phyloP scores from a whole-genome alignment of 176 grass and related monocot genomes.

The Zizania latifolia region DNA sequence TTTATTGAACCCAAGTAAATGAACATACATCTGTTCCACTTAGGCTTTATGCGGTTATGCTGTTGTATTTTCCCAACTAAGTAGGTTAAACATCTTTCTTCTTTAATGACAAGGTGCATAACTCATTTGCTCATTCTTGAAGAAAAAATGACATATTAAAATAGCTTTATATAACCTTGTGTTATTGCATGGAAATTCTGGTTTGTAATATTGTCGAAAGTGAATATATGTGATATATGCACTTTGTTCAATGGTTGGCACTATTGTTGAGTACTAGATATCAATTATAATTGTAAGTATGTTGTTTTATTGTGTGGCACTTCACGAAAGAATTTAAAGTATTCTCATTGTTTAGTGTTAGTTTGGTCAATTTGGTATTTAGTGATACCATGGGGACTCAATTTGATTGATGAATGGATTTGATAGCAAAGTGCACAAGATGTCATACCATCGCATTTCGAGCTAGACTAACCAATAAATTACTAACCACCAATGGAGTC shows the following conservation, averaged over 20 bases:
- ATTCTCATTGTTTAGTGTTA: background rate
- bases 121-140: background rate
- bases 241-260: background rate
- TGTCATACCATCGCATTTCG: background rate
- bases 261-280: background rate
- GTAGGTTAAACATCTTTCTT: background rate
- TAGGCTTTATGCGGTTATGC: background rate
- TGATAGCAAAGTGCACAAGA: background rate
- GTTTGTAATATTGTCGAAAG: background rate
- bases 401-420: background rate
- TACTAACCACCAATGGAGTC: background rate
- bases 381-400: background rate
- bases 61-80: background rate
- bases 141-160: background rate
- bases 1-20: background rate
- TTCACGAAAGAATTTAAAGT: background rate
- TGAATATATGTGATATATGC: background rate
- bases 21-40: background rate
- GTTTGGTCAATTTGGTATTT: background rate
- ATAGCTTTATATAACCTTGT: background rate
- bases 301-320: background rate
- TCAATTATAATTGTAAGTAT: background rate
- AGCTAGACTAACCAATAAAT: background rate
- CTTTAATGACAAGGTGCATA: background rate
- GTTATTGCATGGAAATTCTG: background rate